These are phyloP conservation scores for Dalbergia oliveri DNA, from an alignment of 306 rosid species.

Conservation along the genomic window DNA sequence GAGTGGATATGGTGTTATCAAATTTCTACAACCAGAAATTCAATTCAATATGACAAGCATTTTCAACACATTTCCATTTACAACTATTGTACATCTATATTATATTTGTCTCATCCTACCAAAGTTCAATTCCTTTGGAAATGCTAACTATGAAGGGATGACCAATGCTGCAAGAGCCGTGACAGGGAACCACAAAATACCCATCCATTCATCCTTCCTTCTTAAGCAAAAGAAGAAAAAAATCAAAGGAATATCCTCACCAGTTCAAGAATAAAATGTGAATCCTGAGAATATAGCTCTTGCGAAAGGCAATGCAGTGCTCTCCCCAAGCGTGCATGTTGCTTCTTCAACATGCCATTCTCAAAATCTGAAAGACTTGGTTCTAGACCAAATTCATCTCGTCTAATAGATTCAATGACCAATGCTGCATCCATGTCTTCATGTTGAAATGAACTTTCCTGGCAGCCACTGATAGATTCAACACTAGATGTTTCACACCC, in stretches of 20 bases:
- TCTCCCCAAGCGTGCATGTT: constrained; percentile 98
- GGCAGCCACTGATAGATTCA: constrained; percentile 44
- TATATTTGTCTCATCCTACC: constrained; percentile 19
- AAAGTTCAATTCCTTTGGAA: constrained; percentile 21
- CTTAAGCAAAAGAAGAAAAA: constrained; percentile 24
- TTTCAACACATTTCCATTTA: not conserved
- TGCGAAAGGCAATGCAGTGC: constrained; percentile 99
- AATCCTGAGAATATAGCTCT: constrained; percentile 96
- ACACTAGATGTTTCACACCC: constrained; percentile 48
- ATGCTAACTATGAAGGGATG: not conserved
- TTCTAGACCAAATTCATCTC: constrained; percentile 94
- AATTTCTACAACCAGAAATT: constrained; percentile 14
- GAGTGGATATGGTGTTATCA: constrained; percentile 1
- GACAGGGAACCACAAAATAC: constrained; percentile 19
- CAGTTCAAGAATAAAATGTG: constrained; percentile 97
- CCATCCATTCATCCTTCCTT: constrained; percentile 14
- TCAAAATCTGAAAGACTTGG: constrained; percentile 68
- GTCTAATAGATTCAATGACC: constrained; percentile 84
- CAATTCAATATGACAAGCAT: constrained; percentile 13
- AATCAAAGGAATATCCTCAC: constrained; percentile 55
- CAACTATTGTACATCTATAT: not conserved
- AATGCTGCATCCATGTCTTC: constrained; percentile 67
- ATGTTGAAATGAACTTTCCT: constrained; percentile 42
- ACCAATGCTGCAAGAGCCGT: constrained; percentile 3
- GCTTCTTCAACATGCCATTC: constrained; percentile 82